Base-by-base conservation (phyloP, 2,329 filamentous ascomycete species). In the Pochonia chlamydosporia region DNA sequence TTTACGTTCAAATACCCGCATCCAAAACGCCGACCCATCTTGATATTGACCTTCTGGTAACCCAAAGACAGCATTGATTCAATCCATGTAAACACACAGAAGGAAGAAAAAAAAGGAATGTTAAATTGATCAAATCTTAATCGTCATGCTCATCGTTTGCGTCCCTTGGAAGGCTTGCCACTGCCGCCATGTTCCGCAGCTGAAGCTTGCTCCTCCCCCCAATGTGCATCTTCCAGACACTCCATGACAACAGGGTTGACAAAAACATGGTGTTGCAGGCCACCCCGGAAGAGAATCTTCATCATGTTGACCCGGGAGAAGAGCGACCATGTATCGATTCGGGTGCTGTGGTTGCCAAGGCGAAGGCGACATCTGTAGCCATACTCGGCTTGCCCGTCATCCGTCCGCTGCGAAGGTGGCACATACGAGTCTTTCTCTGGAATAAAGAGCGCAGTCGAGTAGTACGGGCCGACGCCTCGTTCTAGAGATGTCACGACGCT, bases 401-500 rank as follows among this genome's bases (percentile, higher is more conserved):
- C 65, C 31, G 70, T 72, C 5, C 62, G 58, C 49, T 67, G 68
- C 3, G 61, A 62, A 4, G 67, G 63, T 18, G 68, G 67, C 0
- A 68, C 70, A 48, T 74, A 65, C 2, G 70, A 69, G 48, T 73
- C 71, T 33, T 62, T 64, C 21, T 65, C 64, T 5, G 65, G 65
- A 48, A 66, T 30, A 58, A 64, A 59, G 54, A 67, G 47, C 2
- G 76, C 73, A 1, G 71, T 76, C 6, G 76, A 78, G 55, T 78
- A 81, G 28, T 69, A 73, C 0, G 77, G 77, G 0, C 77, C 77
- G 35, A 75, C 74, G 35, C 75, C 72, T 3, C 70, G 69, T 57
- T 79, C 75, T 2, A 80, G 65, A 2, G 76, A 79, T 0, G 74
- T 79, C 37, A 76, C 66, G 40, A 79, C 73, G 56, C 75, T 78